Evolutionary conservation across 805 yeast species (phyloP).

Genomic region (Pichia membranifaciens): DNA sequence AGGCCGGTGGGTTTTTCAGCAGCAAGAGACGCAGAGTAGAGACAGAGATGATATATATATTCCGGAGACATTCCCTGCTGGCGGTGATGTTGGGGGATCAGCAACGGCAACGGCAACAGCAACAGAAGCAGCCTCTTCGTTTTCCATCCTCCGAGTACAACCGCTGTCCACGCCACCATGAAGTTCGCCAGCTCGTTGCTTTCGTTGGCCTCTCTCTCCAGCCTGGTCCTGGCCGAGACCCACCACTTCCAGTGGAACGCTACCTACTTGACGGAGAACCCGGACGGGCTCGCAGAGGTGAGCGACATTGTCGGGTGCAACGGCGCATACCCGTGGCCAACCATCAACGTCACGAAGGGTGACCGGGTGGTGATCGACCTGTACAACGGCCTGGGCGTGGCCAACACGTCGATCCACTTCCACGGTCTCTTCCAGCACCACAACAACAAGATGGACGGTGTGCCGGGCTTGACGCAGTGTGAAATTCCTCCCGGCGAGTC

Average conservation of each 20-base stretch:
- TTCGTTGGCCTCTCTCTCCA: conserved; percentile 2
- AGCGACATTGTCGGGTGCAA: conserved; percentile 46
- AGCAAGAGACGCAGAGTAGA: too few relatives aligned
- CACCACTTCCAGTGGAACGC: conserved; percentile 63
- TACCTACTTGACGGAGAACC: conserved; percentile 57
- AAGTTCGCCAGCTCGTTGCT: conserved; percentile 2
- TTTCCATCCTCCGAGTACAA: background rate
- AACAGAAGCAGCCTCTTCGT: too few relatives aligned
- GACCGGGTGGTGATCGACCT: conserved; percentile 71
- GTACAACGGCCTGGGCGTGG: conserved; percentile 64
- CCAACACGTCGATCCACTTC: conserved; percentile 80
- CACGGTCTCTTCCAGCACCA: conserved; percentile 88
- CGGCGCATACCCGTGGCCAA: conserved; percentile 79
- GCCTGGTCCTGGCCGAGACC: conserved; percentile 27
- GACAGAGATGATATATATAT: too few relatives aligned
- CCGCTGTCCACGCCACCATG: background rate
- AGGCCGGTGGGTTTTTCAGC: too few relatives aligned
- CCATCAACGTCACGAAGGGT: conserved; percentile 65
- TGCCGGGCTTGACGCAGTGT: conserved; percentile 83
- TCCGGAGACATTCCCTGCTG: too few relatives aligned
- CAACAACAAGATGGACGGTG: conserved; percentile 82
- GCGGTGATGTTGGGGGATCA: too few relatives aligned
- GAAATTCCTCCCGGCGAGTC: conserved; percentile 79
- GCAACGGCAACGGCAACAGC: too few relatives aligned
- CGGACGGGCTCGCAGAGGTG: conserved; percentile 41